phyloP scores from a whole-genome alignment of 192 early-diverging fungal genomes.

The Backusella tarrabulga region DNA sequence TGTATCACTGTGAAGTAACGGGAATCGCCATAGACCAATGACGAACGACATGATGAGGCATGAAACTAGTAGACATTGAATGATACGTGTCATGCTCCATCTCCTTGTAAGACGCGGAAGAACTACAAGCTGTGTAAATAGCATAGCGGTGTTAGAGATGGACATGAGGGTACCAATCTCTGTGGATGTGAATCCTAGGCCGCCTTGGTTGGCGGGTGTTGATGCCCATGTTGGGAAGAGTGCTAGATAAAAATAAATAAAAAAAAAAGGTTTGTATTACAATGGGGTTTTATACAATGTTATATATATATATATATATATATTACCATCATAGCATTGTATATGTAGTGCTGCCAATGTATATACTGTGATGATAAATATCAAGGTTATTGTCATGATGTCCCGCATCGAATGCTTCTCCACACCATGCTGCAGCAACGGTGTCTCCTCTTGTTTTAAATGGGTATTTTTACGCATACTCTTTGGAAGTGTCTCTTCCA shows the following conservation, averaged over 20 bases:
- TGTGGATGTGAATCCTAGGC: slow-evolving; percentile 47
- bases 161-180: slow-evolving; percentile 50
- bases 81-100: slow-evolving; percentile 43
- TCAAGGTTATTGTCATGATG: slow-evolving; percentile 13
- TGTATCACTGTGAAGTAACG: neutral
- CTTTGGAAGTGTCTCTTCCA: slow-evolving; percentile 55
- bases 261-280: neutral
- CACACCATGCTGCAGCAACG: neutral
- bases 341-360: slow-evolving; percentile 10
- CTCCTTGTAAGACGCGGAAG: slow-evolving; percentile 44
- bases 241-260: slow-evolving; percentile 18
- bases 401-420: neutral
- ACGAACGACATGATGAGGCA: slow-evolving; percentile 11
- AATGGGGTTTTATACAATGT: neutral
- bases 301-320: neutral
- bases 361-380: slow-evolving; percentile 13
- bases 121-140: slow-evolving; percentile 50
- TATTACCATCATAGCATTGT: slow-evolving; percentile 25
- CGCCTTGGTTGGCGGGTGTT: slow-evolving; percentile 36
- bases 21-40: slow-evolving; percentile 11
- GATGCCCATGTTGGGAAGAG: slow-evolving; percentile 27
- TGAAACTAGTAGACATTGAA: slow-evolving; percentile 27
- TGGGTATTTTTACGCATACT: neutral
- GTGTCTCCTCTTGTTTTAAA: neutral
- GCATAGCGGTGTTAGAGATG: slow-evolving; percentile 34